Percentiles rank a stretch among this genome's conserved stretches.
These are phyloP conservation scores for Kwoniella mangroviensis DNA, from an alignment of 768 basidiomycete genomes.

Conservation along the genomic window DNA sequence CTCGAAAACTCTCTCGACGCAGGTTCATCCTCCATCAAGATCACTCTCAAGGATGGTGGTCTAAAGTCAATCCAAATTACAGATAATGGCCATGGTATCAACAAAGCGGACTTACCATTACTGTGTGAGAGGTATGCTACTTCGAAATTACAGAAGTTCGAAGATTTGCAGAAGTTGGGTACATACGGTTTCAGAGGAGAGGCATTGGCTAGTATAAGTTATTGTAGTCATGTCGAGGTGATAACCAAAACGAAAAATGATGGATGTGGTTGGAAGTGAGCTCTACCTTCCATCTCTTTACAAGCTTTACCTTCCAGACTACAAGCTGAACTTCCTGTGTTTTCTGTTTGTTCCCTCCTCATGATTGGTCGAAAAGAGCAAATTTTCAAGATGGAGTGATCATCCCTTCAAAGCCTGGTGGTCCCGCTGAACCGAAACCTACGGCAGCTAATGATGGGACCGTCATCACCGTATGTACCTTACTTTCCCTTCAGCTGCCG, in stretches of 20 bases:
- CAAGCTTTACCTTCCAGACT: background rate
- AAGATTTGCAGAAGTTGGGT: conserved; percentile 77
- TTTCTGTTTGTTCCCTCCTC: too few relatives aligned
- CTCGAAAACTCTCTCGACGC: conserved; percentile 97
- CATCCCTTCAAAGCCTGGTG: conserved; percentile 71
- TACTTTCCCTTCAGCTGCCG: background rate
- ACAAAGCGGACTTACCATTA: conserved; percentile 83
- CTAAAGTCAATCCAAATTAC: conserved; percentile 93
- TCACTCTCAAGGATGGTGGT: conserved; percentile 93
- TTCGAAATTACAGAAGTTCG: conserved; percentile 83
- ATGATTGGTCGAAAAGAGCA: conserved; percentile 63
- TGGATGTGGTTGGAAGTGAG: conserved; percentile 90
- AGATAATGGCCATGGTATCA: conserved; percentile 94
- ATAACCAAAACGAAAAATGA: conserved; percentile 86
- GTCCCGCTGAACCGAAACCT: conserved; percentile 77
- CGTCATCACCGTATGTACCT: conserved; percentile 70
- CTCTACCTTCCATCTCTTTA: conserved; percentile 11
- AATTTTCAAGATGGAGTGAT: conserved; percentile 78
- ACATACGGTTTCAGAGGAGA: conserved; percentile 98
- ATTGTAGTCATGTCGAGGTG: conserved; percentile 85
- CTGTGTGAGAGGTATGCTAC: conserved; percentile 95
- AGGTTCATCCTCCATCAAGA: conserved; percentile 78
- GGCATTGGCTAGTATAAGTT: conserved; percentile 92
- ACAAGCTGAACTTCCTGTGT: too few relatives aligned
- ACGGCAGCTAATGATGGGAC: conserved; percentile 96